Evolutionary conservation across 257 asterid species (phyloP), one percentile per base, ranked within the genome.

Genomic region (Buddleja alternifolia): DNA sequence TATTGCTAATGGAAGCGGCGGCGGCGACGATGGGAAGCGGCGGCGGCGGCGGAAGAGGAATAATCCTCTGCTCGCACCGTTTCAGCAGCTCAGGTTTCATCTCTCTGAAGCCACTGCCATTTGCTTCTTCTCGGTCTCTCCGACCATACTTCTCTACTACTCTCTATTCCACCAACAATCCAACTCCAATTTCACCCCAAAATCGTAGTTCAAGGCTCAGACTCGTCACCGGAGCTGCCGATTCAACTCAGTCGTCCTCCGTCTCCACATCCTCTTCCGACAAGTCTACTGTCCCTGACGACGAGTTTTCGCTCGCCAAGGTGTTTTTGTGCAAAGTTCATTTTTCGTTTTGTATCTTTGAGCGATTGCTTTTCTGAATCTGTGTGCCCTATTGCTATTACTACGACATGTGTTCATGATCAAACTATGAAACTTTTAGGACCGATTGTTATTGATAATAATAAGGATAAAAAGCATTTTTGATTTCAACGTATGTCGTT

Each of bases 281-380:
- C 52, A 89, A 88, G 67, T 3, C 81, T 14, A 62, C 50, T 10
- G 85, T 94, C 25, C 59, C 95, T 6, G 96, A 94, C 66, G 83
- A 74, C 23, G 96, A 86, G 76, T 91, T 94, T 75, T 60, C 96
- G 20, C 83, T 94, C 4, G 88, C 96, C 52, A 91, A 94, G 88
- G 97, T 91, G 71, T 39, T 12, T 15, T 19, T 5, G n/a, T 4
- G 6, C 17, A 15, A 15, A n/a, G 23, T 14, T 15, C 37, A 20
- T 7, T 19, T 6, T 20, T 45, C 0, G n/a, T n/a, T n/a, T 54
- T 40, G 8, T 10, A 25, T 69, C 10, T 44, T 36, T 39, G 45
- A 15, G 16, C 20, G 34, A n/a, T 36, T 79, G 41, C 17, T 20
- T 41, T 39, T 74, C 25, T 37, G 6, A 45, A 34, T 57, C 7